Evolutionary conservation across 2,329 filamentous ascomycete genomes (phyloP), one percentile per base, ranked within the genome.

Genomic region (Lasiodiplodia hormozganensis): DNA sequence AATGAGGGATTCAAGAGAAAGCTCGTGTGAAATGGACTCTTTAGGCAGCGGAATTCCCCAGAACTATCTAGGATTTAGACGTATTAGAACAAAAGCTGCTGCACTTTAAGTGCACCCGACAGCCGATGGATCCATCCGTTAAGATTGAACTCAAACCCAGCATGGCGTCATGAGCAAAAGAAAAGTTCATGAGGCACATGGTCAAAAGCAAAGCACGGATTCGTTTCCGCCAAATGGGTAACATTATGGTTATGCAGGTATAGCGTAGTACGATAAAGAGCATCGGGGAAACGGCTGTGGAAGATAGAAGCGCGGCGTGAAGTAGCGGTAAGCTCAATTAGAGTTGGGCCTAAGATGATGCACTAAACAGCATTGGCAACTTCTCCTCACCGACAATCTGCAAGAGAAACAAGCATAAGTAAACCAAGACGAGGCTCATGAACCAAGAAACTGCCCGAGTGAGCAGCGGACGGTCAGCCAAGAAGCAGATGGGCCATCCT

Each of bases 231-330:
- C n/a, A 7, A 11, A 21, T 18, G 10, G 18, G 18, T 21, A 21
- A 6, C 43, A 47, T 10, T n/a, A 21, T 6, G 8, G 1, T 47
- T 21, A n/a, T 18, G 16, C 16, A 18, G 18, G n/a, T 11, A 11
- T n/a, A 14, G n/a, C n/a, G 43, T 47, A 1, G n/a, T 11, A 11
- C n/a, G n/a, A n/a, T 7, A 28, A 18, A 23, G n/a, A 10, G 25
- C 18, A 3, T 62, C 36, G 40, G 58, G 58, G 34, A 25, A 62
- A 62, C 23, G 58, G 40, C 23, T 62, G 18, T 62, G 58, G 40
- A 38, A 28, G 25, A 47, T 47, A n/a, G n/a, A 4, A 10, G 43
- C 43, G 43, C 4, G 8, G 49, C 49, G 16, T 52, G 34, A 18
- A 21, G 28, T 12, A 52, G 28, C 43, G 23, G 60, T 28, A 12